Conservation (phyloP, 805 yeast species). For the Myxozyma nipponensis region DNA sequence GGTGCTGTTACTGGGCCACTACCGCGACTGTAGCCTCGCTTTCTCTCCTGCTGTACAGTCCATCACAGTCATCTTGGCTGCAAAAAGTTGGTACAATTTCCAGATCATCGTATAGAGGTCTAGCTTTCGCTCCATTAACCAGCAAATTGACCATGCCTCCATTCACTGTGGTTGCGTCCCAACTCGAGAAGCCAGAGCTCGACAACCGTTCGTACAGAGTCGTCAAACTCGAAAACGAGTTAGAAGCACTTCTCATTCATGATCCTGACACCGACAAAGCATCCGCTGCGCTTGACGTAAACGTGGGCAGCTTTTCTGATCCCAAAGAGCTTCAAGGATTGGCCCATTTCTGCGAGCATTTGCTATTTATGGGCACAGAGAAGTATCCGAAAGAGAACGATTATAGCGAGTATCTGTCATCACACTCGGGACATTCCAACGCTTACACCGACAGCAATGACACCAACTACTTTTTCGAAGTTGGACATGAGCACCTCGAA, state of each 20-base stretch:
- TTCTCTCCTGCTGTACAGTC: constrained; percentile 9
- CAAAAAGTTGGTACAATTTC: background rate
- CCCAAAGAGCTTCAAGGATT: constrained; percentile 68
- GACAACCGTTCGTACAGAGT: constrained; percentile 78
- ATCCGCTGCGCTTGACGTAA: constrained; percentile 69
- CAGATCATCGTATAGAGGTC: background rate
- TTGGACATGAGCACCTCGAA: constrained; percentile 66
- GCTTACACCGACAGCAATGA: constrained; percentile 88
- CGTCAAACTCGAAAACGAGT: constrained; percentile 65
- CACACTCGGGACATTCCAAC: constrained; percentile 84
- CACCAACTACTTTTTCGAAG: constrained; percentile 88
- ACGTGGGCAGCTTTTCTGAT: constrained; percentile 77
- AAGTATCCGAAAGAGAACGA: constrained; percentile 75
- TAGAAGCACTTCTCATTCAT: constrained; percentile 63
- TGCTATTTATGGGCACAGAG: constrained; percentile 74
- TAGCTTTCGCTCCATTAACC: background rate
- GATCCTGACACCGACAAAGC: constrained; percentile 65
- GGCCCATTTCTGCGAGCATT: constrained; percentile 88
- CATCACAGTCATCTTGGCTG: background rate
- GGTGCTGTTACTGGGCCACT: constrained; percentile 27
- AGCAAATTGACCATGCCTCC: background rate
- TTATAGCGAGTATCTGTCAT: constrained; percentile 66
- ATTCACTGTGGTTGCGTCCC: constrained; percentile 19
- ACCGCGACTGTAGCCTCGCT: constrained; percentile 27
- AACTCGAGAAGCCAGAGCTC: constrained; percentile 41